These are phyloP conservation scores for Phlyctochytrium bullatum DNA, from an alignment of 192 early-diverging fungal species.

Conservation along the genomic window DNA sequence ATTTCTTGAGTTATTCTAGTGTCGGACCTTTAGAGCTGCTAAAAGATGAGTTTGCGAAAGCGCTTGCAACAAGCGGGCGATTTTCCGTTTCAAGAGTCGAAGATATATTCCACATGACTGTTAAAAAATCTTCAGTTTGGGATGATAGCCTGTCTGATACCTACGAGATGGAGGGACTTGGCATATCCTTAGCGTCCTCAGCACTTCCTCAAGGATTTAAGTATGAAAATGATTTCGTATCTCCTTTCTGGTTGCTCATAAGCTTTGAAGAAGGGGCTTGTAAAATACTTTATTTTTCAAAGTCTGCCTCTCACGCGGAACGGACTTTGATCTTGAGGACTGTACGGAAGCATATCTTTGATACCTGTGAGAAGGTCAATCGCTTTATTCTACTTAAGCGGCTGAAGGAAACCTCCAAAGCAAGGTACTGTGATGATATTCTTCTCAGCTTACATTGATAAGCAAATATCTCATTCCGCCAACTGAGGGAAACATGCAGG, in stretches of 20 bases:
- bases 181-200: background rate
- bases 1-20: background rate
- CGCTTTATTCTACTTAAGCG: constrained; percentile 58
- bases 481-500: constrained; percentile 34
- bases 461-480: constrained; percentile 58
- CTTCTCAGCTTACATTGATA: background rate
- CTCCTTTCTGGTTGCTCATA: background rate
- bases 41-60: constrained; percentile 15
- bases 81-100: constrained; percentile 3
- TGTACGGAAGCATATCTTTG: constrained; percentile 51
- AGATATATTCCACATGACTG: background rate
- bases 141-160: background rate
- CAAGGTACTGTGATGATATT: constrained; percentile 47
- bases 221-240: background rate
- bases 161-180: background rate
- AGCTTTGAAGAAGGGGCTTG: background rate
- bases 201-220: background rate
- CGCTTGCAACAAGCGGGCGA: background rate
- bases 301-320: constrained; percentile 46
- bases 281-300: constrained; percentile 60
- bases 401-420: constrained; percentile 58
- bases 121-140: background rate
- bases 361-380: constrained; percentile 67
- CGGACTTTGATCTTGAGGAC: constrained; percentile 53
- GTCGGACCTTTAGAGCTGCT: background rate